These are phyloP conservation scores for Verbena officinalis DNA, from an alignment of 257 asterid genomes.

Conservation along the genomic window DNA sequence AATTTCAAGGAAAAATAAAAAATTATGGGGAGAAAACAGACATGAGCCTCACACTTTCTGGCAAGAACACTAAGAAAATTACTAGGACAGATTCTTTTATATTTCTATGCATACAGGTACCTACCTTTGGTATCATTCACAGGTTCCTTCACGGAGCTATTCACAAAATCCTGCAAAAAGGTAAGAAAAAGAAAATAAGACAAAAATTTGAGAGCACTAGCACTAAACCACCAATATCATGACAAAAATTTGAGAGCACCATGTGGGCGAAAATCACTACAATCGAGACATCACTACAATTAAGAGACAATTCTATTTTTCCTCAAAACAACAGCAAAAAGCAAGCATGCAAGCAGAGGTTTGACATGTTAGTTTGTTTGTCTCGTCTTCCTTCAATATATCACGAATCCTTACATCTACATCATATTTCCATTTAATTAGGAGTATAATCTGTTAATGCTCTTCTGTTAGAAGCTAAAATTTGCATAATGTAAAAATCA, in stretches of 20 bases:
- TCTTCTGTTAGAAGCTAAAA: slow-evolving; percentile 17
- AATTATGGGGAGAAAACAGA: slow-evolving; percentile 20
- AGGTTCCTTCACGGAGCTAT: slow-evolving; percentile 42
- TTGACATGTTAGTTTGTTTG: slow-evolving; percentile 8
- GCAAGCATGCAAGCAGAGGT: slow-evolving; percentile 10
- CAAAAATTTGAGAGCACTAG: not conserved
- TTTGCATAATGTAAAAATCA: slow-evolving; percentile 8
- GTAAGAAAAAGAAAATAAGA: slow-evolving; percentile 27
- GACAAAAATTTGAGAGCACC: too few species aligned
- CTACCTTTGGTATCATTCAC: slow-evolving; percentile 61
- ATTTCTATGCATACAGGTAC: slow-evolving; percentile 29
- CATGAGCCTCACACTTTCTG: slow-evolving; percentile 12
- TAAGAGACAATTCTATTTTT: not conserved
- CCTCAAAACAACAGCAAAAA: slow-evolving; percentile 2
- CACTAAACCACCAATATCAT: too few species aligned
- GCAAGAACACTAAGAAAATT: slow-evolving; percentile 15
- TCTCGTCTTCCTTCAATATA: slow-evolving; percentile 4
- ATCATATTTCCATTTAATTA: slow-evolving; percentile 9
- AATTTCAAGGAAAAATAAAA: slow-evolving; percentile 25
- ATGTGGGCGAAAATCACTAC: too few species aligned
- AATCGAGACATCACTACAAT: not conserved
- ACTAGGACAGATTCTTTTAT: slow-evolving; percentile 21
- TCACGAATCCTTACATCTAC: slow-evolving; percentile 9
- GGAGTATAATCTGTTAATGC: slow-evolving; percentile 16
- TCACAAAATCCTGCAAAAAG: slow-evolving; percentile 57